Percentiles rank a stretch among this genome's conserved stretches.
Conservation (phyloP, 345 rosid genomes). For the Eucalyptus leucophloia region DNA sequence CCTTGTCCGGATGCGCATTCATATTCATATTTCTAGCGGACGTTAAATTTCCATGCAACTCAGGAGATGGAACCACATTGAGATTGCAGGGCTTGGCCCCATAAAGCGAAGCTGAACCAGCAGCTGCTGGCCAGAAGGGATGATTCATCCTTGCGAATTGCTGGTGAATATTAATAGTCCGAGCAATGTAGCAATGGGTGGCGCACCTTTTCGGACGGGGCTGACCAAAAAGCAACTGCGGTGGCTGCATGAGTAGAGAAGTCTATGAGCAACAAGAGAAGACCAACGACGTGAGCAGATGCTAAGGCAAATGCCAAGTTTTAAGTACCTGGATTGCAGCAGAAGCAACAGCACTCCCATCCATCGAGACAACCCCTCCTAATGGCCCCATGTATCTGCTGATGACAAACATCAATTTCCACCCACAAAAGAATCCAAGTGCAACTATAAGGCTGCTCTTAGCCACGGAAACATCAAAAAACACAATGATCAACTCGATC, state of each 20-base stretch:
- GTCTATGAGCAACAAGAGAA: not conserved
- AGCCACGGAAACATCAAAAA: not conserved
- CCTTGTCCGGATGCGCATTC: slow-evolving; percentile 48
- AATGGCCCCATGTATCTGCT: slow-evolving; percentile 84
- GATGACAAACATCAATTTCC: slow-evolving; percentile 5
- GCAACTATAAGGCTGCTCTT: not conserved
- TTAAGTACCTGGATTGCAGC: slow-evolving; percentile 70
- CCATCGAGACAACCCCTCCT: slow-evolving; percentile 86
- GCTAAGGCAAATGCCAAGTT: not conserved
- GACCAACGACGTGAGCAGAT: not conserved
- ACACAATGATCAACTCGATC: not conserved
- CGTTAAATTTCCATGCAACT: slow-evolving; percentile 35
- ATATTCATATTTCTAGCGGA: slow-evolving; percentile 37
- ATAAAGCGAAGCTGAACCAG: slow-evolving; percentile 62
- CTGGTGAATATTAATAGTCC: slow-evolving; percentile 61
- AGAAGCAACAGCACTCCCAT: slow-evolving; percentile 52
- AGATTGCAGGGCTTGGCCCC: slow-evolving; percentile 75
- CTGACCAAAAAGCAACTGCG: slow-evolving; percentile 59
- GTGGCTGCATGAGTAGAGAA: slow-evolving; percentile 41
- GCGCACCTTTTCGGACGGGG: slow-evolving; percentile 90
- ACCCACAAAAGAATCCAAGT: not conserved
- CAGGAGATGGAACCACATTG: slow-evolving; percentile 65
- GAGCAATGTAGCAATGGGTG: slow-evolving; percentile 88
- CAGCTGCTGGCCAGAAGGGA: slow-evolving; percentile 86
- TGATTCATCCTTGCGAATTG: slow-evolving; percentile 76